phyloP scores from a whole-genome alignment of 345 rosid genomes.

The Lepidium didymum region DNA sequence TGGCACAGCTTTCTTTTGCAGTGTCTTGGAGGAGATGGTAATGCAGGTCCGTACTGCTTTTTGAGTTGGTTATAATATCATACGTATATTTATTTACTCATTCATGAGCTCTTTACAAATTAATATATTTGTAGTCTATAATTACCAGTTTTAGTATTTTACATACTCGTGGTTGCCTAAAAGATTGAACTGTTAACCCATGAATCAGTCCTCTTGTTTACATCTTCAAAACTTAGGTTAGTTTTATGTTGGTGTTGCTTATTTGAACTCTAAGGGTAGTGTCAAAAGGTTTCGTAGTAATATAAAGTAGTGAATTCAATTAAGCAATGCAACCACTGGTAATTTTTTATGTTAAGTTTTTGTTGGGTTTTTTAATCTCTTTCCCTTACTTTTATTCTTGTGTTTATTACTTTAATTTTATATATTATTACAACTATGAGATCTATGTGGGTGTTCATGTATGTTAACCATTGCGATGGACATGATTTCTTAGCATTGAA shows the following conservation, averaged over 20 bases:
- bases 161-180: neutral
- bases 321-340: neutral
- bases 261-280: neutral
- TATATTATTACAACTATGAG: neutral
- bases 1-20: slow-evolving; percentile 55
- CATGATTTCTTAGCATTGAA: neutral
- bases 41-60: slow-evolving; percentile 53
- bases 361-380: neutral
- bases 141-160: neutral
- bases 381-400: neutral
- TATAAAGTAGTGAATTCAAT: neutral
- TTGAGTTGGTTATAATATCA: slow-evolving; percentile 1
- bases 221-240: neutral
- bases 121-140: neutral
- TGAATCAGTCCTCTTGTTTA: neutral
- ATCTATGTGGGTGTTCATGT: neutral
- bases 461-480: neutral
- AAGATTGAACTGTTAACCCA: neutral
- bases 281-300: neutral
- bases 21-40: slow-evolving; percentile 66
- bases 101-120: neutral
- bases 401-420: neutral
- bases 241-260: neutral
- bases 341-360: neutral
- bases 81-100: neutral